Evolutionary conservation across 768 basidiomycete genomes (phyloP).

Genomic region (Leccinum boreale): DNA sequence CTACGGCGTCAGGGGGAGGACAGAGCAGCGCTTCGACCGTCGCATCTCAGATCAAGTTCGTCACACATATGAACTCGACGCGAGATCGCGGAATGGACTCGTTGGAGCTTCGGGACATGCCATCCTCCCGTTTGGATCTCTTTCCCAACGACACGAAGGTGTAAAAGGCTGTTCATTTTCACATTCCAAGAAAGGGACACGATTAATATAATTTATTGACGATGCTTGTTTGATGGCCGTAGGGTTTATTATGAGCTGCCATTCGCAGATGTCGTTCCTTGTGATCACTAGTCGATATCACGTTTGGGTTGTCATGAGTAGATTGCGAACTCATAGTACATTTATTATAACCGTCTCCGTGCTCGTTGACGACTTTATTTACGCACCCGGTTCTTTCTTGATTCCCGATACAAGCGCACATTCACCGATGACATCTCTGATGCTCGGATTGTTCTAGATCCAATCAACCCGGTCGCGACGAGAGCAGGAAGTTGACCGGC

Average conservation of each 20-base stretch:
- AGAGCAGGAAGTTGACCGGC: neutral
- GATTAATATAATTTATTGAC: neutral
- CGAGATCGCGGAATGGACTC: neutral
- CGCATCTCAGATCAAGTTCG: neutral
- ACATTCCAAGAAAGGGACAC: neutral
- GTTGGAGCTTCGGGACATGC: neutral
- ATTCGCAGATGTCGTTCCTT: neutral
- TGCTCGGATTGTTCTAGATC: neutral
- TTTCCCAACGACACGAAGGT: neutral
- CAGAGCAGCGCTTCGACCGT: neutral
- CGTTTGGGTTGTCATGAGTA: neutral
- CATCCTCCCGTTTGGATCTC: neutral
- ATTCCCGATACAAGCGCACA: neutral
- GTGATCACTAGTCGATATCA: neutral
- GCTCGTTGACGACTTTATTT: neutral
- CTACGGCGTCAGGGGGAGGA: neutral
- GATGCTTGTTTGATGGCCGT: neutral
- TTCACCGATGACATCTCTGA: neutral
- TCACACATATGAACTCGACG: neutral
- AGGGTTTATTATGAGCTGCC: neutral
- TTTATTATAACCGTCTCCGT: neutral
- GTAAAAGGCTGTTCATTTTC: neutral
- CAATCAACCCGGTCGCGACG: neutral
- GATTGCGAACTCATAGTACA: neutral
- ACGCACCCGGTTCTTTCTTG: neutral